A percentile compares a stretch with the other conserved stretches of the same genome.
Conservation (phyloP, 352 stramenopile genomes). For the Globisporangium viniferum region DNA sequence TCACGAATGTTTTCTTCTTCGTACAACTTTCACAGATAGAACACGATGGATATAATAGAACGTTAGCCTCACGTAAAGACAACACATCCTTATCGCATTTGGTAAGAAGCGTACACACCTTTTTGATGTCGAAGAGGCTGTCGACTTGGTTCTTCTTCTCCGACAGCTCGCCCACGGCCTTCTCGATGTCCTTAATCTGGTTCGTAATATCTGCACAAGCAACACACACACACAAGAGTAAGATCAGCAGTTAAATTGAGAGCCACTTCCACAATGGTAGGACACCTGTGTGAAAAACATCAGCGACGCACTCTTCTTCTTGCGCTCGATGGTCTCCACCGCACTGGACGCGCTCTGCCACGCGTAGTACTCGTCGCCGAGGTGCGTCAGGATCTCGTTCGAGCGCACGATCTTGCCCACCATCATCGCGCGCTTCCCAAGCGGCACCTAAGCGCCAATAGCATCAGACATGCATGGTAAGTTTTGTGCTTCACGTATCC, state of each 20-base stretch:
- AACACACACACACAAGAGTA: neutral
- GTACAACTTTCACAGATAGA: conserved; percentile 41
- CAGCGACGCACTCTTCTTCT: conserved; percentile 58
- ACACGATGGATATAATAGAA: neutral
- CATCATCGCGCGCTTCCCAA: conserved; percentile 82
- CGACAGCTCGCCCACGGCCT: conserved; percentile 36
- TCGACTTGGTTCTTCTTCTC: conserved; percentile 69
- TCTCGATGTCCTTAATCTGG: conserved; percentile 56
- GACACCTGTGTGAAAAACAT: neutral
- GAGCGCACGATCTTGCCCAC: conserved; percentile 80
- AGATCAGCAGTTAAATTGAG: neutral
- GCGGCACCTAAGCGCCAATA: conserved; percentile 34
- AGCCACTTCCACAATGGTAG: neutral
- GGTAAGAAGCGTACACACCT: conserved; percentile 25
- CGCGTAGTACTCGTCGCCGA: conserved; percentile 80
- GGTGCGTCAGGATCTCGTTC: conserved; percentile 80
- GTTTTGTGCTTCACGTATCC: neutral
- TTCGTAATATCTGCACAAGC: conserved; percentile 33
- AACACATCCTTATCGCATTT: neutral
- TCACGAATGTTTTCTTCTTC: conserved; percentile 83
- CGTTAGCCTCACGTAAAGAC: neutral
- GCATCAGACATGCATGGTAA: neutral
- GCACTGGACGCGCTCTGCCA: conserved; percentile 69
- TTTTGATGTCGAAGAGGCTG: conserved; percentile 67
- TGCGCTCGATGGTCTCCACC: conserved; percentile 63